phyloP scores from a whole-genome alignment of 768 basidiomycete genomes.

The Megacollybia marginata region DNA sequence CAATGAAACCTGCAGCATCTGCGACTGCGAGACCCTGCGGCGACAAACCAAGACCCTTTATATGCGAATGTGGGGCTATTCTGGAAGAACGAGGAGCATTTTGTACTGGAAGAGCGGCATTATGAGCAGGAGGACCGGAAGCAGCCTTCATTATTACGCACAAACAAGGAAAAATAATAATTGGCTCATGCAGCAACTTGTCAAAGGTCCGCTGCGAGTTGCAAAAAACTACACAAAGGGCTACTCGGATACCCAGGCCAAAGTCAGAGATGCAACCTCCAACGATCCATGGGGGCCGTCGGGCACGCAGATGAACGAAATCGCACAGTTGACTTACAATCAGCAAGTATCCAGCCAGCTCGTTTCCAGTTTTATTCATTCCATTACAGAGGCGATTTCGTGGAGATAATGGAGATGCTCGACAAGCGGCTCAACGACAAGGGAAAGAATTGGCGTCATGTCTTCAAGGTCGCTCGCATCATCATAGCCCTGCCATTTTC shows the following conservation, averaged over 20 bases:
- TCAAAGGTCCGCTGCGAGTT: conserved; percentile 78
- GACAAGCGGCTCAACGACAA: conserved; percentile 98
- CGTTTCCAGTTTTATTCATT: not conserved
- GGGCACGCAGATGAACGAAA: conserved; percentile 98
- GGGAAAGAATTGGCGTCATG: conserved; percentile 99
- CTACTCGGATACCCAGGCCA: conserved; percentile 92
- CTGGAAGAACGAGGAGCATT: conserved; percentile 65
- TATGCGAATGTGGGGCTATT: conserved; percentile 91
- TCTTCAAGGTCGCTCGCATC: conserved; percentile 70
- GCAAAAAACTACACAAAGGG: conserved; percentile 95
- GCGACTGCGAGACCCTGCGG: conserved; percentile 71
- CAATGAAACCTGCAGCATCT: conserved; percentile 82
- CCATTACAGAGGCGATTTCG: conserved; percentile 73
- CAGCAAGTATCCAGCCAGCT: conserved; percentile 43
- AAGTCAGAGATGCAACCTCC: conserved; percentile 93
- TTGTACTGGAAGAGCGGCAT: conserved; percentile 61
- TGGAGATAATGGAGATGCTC: conserved; percentile 99
- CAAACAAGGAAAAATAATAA: too few relatives aligned
- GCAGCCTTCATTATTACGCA: too few relatives aligned
- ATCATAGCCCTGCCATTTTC: not conserved
- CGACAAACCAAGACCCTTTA: conserved; percentile 89
- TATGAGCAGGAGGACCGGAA: conserved; percentile 37
- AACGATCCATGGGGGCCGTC: conserved; percentile 99
- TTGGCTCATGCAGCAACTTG: conserved; percentile 62
- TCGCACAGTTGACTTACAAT: conserved; percentile 94